These are phyloP conservation scores for Geranium brycei DNA, from an alignment of 345 rosid genomes.

Conservation along the genomic window DNA sequence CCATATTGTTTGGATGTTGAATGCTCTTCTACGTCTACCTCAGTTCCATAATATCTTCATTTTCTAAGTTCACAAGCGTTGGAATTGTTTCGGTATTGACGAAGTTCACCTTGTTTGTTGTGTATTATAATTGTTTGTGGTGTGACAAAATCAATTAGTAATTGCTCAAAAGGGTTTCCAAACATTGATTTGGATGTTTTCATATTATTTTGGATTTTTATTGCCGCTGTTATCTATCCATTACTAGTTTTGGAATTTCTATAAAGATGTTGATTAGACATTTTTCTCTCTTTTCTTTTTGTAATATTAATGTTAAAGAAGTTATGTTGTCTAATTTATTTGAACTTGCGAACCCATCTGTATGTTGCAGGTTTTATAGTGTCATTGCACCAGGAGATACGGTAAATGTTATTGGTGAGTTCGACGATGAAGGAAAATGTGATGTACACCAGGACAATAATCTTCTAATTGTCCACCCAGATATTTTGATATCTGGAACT, in stretches of 20 bases:
- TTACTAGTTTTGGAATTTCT: not conserved
- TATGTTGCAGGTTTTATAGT: constrained; percentile 54
- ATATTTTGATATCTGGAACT: constrained; percentile 82
- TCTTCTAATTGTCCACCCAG: constrained; percentile 76
- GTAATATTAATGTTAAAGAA: not conserved
- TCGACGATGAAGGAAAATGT: constrained; percentile 69
- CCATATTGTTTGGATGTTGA: no score
- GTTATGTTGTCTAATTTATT: no score
- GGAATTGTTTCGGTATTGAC: not conserved
- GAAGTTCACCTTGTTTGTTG: not conserved
- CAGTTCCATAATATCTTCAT: not conserved
- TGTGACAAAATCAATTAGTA: not conserved
- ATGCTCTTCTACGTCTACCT: no score
- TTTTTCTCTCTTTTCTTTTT: not conserved
- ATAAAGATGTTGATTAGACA: not conserved
- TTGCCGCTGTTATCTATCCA: not conserved
- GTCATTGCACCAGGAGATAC: constrained; percentile 88
- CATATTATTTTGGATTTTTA: not conserved
- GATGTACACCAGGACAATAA: constrained; percentile 48
- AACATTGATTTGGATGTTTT: not conserved
- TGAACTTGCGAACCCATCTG: not conserved
- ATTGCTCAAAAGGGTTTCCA: not conserved
- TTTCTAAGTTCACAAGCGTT: not conserved
- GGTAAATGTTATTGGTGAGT: constrained; percentile 71
- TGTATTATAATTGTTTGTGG: not conserved